Evolutionary conservation across 2,329 filamentous ascomycete species (phyloP), one percentile per base, ranked within the genome.

Genomic region (Botrytis porri): DNA sequence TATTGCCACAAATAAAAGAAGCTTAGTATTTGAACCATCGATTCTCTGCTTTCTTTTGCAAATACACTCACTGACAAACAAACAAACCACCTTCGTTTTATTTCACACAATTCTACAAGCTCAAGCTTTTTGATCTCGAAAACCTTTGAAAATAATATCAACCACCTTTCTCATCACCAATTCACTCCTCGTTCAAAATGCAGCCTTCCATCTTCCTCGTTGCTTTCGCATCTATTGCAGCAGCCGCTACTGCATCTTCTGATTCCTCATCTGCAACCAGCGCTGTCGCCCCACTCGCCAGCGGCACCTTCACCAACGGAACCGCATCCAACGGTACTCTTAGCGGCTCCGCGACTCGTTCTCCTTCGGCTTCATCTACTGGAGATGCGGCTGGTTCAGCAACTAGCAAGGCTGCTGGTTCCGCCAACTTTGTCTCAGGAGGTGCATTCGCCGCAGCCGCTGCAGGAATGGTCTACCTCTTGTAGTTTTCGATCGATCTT

Each of bases 171-270:
- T 37, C 16, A 60, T 39, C 39, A 39, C 29, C 51, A 67, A 72
- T 29, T 35, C 35, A 67, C n/a, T 64, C 60, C 64, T 37, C 41
- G 20, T 54, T 25, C 54, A 75, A 74, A 66, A 76, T 76, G 75
- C 65, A 72, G 48, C 61, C 66, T 39, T 73, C 74, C 45, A 32
- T 76, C 62, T 39, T 74, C 43, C 32, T 75, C 62, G 32, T 75
- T 70, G 69, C 73, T 54, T 72, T 76, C 48, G 74, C 73, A 45
- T 71, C 71, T 41, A 7, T 75, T 59, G 75, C 74, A 22, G 45
- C 70, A 37, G 76, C 76, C 59, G 70, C 74, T 32, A 74, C 74
- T n/a, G 71, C 73, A 29, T n/a, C 45, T 20, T 43, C 66, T 65
- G n/a, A 39, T n/a, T 29, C 71, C 29, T 32, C 72, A 62, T 51